These are phyloP conservation scores for Alternaria sp. DNA, from an alignment of 2,329 filamentous ascomycete species.

Conservation along the genomic window DNA sequence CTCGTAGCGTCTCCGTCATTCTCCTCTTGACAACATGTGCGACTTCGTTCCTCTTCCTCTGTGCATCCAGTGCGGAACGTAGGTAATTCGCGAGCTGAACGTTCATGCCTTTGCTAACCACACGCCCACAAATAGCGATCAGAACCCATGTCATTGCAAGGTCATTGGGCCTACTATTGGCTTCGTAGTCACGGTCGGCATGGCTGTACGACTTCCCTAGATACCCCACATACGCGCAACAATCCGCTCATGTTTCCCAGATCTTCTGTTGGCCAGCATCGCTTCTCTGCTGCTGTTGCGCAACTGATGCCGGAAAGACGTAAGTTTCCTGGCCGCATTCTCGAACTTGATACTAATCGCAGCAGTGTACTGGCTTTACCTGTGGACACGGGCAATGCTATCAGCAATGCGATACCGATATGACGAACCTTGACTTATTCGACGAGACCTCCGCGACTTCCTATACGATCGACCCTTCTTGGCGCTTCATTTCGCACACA, in stretches of 20 bases:
- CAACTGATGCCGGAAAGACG: conserved; percentile 61
- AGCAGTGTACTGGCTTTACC: conserved; percentile 59
- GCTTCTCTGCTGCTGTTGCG: conserved; percentile 63
- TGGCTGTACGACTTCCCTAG: conserved; percentile 52
- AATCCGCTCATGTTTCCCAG: conserved; percentile 37
- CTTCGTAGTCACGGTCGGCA: conserved; percentile 56
- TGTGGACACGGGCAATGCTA: conserved; percentile 58
- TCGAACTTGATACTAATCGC: conserved; percentile 20
- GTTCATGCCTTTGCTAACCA: conserved; percentile 13
- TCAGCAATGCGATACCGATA: conserved; percentile 57
- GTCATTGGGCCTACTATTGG: conserved; percentile 63
- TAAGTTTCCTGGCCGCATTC: conserved; percentile 39
- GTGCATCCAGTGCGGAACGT: conserved; percentile 62
- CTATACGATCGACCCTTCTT: not conserved
- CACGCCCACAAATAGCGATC: conserved; percentile 50
- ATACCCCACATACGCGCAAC: conserved; percentile 8
- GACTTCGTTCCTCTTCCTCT: conserved; percentile 57
- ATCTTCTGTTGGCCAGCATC: conserved; percentile 63
- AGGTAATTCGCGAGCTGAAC: conserved; percentile 9
- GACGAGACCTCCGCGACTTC: not conserved
- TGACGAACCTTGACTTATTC: conserved; percentile 34
- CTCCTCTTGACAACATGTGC: conserved; percentile 18
- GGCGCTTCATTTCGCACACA: not conserved
- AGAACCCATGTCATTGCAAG: conserved; percentile 65
- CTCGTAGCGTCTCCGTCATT: not conserved